Evolutionary conservation across 2,329 filamentous ascomycete genomes (phyloP).

Genomic region (Phialophora macrospora): DNA sequence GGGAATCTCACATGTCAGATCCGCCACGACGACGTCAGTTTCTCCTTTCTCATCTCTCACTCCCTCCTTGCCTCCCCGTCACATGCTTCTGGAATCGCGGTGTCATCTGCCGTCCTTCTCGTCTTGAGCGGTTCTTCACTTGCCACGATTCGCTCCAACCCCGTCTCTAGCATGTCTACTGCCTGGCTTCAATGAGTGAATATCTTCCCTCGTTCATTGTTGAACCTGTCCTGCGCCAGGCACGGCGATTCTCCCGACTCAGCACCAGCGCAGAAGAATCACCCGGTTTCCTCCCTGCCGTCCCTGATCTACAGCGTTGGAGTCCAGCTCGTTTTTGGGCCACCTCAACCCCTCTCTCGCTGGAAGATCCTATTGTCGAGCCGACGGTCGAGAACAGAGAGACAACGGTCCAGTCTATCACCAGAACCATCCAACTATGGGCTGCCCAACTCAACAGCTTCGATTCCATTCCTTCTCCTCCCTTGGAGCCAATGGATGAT

Average conservation of each 20-base stretch:
- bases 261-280: conserved; percentile 36
- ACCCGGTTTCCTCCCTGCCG: conserved; percentile 38
- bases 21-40: conserved; percentile 10
- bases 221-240: conserved; percentile 51
- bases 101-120: not conserved
- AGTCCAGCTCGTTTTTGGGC: conserved; percentile 38
- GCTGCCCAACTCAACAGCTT: conserved; percentile 38
- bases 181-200: conserved; percentile 48
- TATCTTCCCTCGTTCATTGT: conserved; percentile 51
- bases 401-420: conserved; percentile 37
- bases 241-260: conserved; percentile 48
- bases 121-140: not conserved
- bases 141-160: not conserved
- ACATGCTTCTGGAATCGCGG: not conserved
- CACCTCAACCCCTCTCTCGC: conserved; percentile 33
- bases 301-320: conserved; percentile 39
- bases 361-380: conserved; percentile 29
- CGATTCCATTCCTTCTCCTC: conserved; percentile 39
- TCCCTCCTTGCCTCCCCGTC: not conserved
- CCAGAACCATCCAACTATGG: conserved; percentile 40
- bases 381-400: conserved; percentile 33
- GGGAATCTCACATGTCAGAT: conserved; percentile 8
- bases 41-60: not conserved
- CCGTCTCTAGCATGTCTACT: conserved; percentile 22
- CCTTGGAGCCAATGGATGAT: conserved; percentile 37